Conservation (phyloP, 331 rosid species). For the Phaseolus coccineus region DNA sequence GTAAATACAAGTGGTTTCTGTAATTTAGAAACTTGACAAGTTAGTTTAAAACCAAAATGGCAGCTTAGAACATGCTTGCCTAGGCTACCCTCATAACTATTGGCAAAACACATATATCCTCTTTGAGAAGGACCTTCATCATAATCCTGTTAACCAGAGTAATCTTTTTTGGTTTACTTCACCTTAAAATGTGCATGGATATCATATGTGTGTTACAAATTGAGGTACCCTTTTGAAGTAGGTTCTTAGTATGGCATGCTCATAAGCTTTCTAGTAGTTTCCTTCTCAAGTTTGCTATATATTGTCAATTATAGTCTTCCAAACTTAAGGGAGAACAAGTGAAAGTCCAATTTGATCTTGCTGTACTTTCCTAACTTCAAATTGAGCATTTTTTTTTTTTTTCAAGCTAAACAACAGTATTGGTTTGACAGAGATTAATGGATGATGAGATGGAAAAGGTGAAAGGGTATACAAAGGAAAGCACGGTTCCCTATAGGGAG, state of each 20-base stretch:
- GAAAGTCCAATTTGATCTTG: not conserved
- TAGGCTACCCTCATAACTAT: not conserved
- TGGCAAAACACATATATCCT: not conserved
- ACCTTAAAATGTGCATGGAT: not conserved
- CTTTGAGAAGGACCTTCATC: no score
- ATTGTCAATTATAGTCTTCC: not conserved
- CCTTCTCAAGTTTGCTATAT: slow-evolving; percentile 6
- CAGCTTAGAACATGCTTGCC: not conserved
- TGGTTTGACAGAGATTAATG: slow-evolving; percentile 65
- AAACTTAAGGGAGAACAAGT: not conserved
- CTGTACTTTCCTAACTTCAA: slow-evolving; percentile 7
- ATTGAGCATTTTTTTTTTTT: not conserved
- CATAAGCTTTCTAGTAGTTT: not conserved
- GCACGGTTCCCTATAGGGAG: slow-evolving; percentile 76
- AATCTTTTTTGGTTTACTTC: slow-evolving; percentile 12
- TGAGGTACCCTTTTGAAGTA: not conserved
- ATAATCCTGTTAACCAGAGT: not conserved
- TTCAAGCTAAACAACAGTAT: slow-evolving; percentile 1
- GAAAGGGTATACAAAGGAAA: slow-evolving; percentile 72
- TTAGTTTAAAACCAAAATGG: not conserved
- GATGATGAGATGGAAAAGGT: slow-evolving; percentile 82
- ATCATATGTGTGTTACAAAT: not conserved
- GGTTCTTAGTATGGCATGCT: not conserved
- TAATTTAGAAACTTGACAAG: no score
- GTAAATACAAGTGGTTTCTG: not conserved